These are phyloP conservation scores for Tylopilus subfusipes DNA, from an alignment of 768 basidiomycete species.

Conservation along the genomic window DNA sequence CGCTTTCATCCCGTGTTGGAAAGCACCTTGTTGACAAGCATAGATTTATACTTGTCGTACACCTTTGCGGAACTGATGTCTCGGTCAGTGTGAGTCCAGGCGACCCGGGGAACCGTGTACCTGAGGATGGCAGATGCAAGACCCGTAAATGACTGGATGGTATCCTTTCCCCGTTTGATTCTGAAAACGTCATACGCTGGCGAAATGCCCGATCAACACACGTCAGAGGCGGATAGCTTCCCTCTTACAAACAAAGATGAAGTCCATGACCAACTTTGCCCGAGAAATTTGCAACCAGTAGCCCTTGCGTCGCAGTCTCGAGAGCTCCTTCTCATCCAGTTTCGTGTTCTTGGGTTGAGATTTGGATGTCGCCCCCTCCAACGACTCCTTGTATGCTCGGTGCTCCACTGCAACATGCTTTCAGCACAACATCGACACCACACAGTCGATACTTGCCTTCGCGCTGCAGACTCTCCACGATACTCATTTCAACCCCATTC, in stretches of 20 bases:
- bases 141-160: constrained; percentile 63
- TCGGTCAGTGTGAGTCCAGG: neutral
- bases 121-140: constrained; percentile 70
- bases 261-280: constrained; percentile 75
- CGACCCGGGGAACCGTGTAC: constrained; percentile 37
- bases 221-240: constrained; percentile 11
- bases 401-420: constrained; percentile 53
- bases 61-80: constrained; percentile 64
- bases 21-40: constrained; percentile 50
- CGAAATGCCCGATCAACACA: constrained; percentile 6
- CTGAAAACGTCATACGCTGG: constrained; percentile 79
- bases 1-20: constrained; percentile 20
- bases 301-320: constrained; percentile 62
- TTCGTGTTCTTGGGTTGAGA: constrained; percentile 56
- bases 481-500: constrained; percentile 73
- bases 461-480: constrained; percentile 60
- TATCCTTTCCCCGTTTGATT: constrained; percentile 55
- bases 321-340: constrained; percentile 67
- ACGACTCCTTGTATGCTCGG: constrained; percentile 69
- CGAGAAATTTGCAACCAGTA: constrained; percentile 73
- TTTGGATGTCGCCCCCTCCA: constrained; percentile 66
- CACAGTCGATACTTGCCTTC: constrained; percentile 45
- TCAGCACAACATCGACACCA: neutral
- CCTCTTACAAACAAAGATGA: constrained; percentile 79
- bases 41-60: constrained; percentile 65